Percentiles rank a stretch among this genome's conserved stretches.
Conservation (phyloP, 2,329 filamentous ascomycete species). For the Elsinoe fawcettii region DNA sequence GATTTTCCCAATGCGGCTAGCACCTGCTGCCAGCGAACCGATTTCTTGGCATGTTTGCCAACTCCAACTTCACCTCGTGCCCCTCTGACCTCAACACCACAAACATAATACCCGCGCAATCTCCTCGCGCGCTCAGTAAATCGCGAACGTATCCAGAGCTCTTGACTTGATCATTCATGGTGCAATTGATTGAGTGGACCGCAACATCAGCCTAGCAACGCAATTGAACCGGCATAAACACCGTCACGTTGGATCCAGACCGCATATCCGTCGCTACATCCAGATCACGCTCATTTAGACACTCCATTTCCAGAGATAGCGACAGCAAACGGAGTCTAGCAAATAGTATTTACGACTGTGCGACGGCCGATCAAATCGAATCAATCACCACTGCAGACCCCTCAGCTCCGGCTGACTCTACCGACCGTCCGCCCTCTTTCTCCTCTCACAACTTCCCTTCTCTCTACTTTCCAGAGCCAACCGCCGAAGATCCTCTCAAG, state of each 20-base stretch:
- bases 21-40: neutral
- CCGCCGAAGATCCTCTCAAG: constrained; percentile 41
- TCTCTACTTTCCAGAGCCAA: constrained; percentile 49
- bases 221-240: neutral
- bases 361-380: constrained; percentile 10
- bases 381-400: constrained; percentile 22
- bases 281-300: constrained; percentile 19
- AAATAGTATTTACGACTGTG: constrained; percentile 3
- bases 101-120: neutral
- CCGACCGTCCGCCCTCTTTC: constrained; percentile 51
- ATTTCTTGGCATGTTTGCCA: neutral
- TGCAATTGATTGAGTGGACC: neutral
- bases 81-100: neutral
- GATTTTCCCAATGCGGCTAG: neutral
- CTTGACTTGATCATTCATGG: neutral
- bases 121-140: neutral
- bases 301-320: constrained; percentile 15
- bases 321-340: constrained; percentile 7
- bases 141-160: neutral
- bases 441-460: constrained; percentile 57
- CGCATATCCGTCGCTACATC: constrained; percentile 19
- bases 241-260: constrained; percentile 18
- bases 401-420: constrained; percentile 45
- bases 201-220: neutral
- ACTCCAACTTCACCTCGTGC: neutral